Evolutionary conservation across 306 rosid genomes (phyloP).

Genomic region (Canavalia gladiata): DNA sequence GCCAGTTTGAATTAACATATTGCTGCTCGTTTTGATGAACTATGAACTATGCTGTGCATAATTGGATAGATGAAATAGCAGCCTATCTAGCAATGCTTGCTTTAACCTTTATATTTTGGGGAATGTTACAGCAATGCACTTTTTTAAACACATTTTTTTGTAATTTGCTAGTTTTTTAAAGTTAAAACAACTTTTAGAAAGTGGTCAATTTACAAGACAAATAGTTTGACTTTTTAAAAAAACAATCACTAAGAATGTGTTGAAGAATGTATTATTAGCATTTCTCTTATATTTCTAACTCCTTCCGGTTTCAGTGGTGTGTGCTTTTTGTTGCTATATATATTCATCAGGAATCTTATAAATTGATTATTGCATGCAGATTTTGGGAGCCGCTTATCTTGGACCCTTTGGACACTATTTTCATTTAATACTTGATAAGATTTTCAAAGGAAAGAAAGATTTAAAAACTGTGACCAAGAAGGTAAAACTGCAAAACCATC

Average conservation of each 20-base stretch:
- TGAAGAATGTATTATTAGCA: too few species aligned
- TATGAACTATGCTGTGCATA: conserved; percentile 2
- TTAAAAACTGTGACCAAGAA: conserved; percentile 86
- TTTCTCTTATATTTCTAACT: not conserved
- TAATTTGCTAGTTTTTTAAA: too few species aligned
- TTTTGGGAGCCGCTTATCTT: conserved; percentile 88
- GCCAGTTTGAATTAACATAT: not conserved
- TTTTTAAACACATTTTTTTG: too few species aligned
- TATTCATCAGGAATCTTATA: conserved; percentile 32
- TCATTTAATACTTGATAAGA: conserved; percentile 72
- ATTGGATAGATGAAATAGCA: conserved; percentile 20
- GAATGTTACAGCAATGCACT: too few species aligned
- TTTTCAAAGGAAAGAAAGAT: conserved; percentile 95
- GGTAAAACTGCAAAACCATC: conserved; percentile 58
- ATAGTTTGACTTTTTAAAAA: too few species aligned
- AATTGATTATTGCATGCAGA: conserved; percentile 58
- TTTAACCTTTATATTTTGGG: not conserved
- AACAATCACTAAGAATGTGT: too few species aligned
- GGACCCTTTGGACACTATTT: conserved; percentile 96
- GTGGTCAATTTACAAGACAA: too few species aligned
- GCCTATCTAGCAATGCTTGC: conserved; percentile 4
- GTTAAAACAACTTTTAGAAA: too few species aligned
- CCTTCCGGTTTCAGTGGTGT: conserved; percentile 2
- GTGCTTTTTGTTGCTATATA: conserved; percentile 19
- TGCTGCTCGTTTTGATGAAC: conserved; percentile 19